phyloP scores from a whole-genome alignment of 148 eudicot genomes.

The Polygonum maritimum region DNA sequence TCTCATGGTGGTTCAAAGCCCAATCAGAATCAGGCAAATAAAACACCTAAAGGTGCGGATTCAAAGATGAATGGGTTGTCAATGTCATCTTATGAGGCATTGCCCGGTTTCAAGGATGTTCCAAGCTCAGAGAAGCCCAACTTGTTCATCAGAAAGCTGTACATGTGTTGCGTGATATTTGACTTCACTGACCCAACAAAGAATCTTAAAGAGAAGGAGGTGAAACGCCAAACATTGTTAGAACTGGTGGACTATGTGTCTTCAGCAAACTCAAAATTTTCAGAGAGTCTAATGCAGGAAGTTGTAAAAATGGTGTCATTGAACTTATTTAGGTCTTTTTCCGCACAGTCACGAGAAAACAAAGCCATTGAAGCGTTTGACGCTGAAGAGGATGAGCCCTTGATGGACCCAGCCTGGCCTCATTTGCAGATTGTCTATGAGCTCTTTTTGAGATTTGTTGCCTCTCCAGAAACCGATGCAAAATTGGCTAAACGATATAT shows the following conservation, averaged over 20 bases:
- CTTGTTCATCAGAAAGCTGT: slow-evolving; percentile 5
- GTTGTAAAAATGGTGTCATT: slow-evolving; percentile 7
- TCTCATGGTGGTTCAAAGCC: neutral
- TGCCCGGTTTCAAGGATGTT: slow-evolving; percentile 3
- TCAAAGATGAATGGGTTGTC: slow-evolving; percentile 8
- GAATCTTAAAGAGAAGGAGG: slow-evolving; percentile 6
- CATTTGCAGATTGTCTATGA: slow-evolving; percentile 17
- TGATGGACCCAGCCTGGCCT: slow-evolving; percentile 12
- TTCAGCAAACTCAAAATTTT: slow-evolving; percentile 6
- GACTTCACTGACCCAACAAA: slow-evolving; percentile 11
- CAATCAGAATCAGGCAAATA: neutral
- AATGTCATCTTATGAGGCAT: slow-evolving; percentile 5
- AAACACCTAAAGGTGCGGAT: slow-evolving; percentile 1
- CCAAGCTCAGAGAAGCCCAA: slow-evolving; percentile 5
- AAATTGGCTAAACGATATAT: slow-evolving; percentile 9
- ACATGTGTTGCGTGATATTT: neutral
- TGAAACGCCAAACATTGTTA: slow-evolving; percentile 5
- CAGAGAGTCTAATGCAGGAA: slow-evolving; percentile 4
- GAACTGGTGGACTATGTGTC: slow-evolving; percentile 10
- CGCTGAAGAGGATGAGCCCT: slow-evolving; percentile 13
- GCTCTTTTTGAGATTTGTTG: slow-evolving; percentile 8
- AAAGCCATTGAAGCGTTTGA: slow-evolving; percentile 4
- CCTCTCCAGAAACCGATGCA: slow-evolving; percentile 8
- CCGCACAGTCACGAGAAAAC: slow-evolving; percentile 7
- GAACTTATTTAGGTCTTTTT: slow-evolving; percentile 10